Percentiles rank a stretch among this genome's conserved stretches.
Evolutionary conservation across 2,329 filamentous ascomycete species (phyloP).

Genomic region (Fusarium nodosum): DNA sequence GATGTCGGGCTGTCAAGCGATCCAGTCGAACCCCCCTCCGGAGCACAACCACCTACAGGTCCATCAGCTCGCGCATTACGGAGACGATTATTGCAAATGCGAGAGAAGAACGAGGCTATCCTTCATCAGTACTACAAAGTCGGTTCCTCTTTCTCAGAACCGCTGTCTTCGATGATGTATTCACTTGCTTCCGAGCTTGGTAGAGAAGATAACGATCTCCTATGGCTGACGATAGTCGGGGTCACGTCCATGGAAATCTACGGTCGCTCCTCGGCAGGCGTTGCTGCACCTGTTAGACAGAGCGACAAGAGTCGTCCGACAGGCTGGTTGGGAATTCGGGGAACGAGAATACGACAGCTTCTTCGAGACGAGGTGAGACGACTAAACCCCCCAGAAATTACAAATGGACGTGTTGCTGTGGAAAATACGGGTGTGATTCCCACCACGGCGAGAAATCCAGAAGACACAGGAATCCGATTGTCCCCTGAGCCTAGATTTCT

Average conservation of each 20-base stretch:
- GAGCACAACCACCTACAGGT: conserved; percentile 69
- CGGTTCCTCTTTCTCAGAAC: conserved; percentile 93
- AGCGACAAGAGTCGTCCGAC: conserved; percentile 70
- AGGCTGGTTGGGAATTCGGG: conserved; percentile 85
- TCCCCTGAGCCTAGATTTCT: conserved; percentile 95
- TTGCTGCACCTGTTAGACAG: conserved; percentile 71
- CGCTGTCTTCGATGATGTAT: conserved; percentile 94
- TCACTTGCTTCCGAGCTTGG: conserved; percentile 94
- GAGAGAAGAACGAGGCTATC: conserved; percentile 80
- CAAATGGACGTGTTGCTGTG: conserved; percentile 71
- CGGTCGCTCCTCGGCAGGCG: conserved; percentile 84
- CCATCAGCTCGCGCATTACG: conserved; percentile 80
- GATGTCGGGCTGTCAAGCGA: conserved; percentile 64
- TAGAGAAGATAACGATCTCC: conserved; percentile 93
- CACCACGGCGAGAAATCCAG: conserved; percentile 87
- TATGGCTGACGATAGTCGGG: conserved; percentile 96
- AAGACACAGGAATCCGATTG: conserved; percentile 90
- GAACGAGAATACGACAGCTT: conserved; percentile 85
- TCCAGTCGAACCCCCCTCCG: conserved; percentile 67
- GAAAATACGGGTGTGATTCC: conserved; percentile 87
- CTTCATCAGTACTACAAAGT: conserved; percentile 87
- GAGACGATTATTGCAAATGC: conserved; percentile 79
- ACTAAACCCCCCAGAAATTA: conserved; percentile 82
- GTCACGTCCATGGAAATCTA: conserved; percentile 95
- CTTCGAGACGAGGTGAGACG: conserved; percentile 94